Conservation (phyloP, 495 filamentous ascomycete genomes). For the Endocarpon pusillum region DNA sequence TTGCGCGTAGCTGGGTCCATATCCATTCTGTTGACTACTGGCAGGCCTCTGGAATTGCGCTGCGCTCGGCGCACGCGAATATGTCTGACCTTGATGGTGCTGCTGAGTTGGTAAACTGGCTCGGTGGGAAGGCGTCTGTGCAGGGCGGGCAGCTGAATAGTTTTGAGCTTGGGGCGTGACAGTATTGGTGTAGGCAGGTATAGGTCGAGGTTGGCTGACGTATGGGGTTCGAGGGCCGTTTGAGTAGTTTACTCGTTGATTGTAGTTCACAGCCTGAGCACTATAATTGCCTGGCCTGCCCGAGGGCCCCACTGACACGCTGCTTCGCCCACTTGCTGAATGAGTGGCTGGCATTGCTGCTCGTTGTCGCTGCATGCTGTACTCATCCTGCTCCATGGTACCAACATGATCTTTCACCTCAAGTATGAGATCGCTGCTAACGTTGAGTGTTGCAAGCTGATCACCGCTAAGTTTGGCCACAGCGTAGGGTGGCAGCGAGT, state of each 20-base stretch:
- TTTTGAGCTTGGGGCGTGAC: background rate
- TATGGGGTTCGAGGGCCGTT: slow-evolving; percentile 4
- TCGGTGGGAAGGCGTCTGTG: background rate
- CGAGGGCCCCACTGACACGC: slow-evolving; percentile 1
- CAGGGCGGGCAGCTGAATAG: background rate
- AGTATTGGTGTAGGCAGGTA: slow-evolving; percentile 3
- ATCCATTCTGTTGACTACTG: background rate
- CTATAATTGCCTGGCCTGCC: slow-evolving; percentile 5
- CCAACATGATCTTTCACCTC: slow-evolving; percentile 56
- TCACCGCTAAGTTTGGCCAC: slow-evolving; percentile 75
- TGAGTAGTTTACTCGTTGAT: slow-evolving; percentile 3
- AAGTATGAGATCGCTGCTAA: slow-evolving; percentile 66
- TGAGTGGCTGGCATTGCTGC: slow-evolving; percentile 7
- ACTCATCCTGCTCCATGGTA: slow-evolving; percentile 75
- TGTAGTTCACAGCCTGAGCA: background rate
- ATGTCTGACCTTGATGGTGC: background rate
- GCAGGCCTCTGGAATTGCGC: background rate
- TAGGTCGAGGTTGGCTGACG: slow-evolving; percentile 6
- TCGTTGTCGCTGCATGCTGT: slow-evolving; percentile 23
- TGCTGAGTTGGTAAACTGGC: background rate
- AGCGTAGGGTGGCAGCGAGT: slow-evolving; percentile 65
- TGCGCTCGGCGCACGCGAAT: background rate
- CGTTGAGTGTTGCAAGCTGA: slow-evolving; percentile 60
- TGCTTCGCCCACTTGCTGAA: slow-evolving; percentile 4
- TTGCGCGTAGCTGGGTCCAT: no score